Evolutionary conservation across 306 rosid genomes (phyloP), one percentile per base, ranked within the genome.

Genomic region (Vigna radiata): DNA sequence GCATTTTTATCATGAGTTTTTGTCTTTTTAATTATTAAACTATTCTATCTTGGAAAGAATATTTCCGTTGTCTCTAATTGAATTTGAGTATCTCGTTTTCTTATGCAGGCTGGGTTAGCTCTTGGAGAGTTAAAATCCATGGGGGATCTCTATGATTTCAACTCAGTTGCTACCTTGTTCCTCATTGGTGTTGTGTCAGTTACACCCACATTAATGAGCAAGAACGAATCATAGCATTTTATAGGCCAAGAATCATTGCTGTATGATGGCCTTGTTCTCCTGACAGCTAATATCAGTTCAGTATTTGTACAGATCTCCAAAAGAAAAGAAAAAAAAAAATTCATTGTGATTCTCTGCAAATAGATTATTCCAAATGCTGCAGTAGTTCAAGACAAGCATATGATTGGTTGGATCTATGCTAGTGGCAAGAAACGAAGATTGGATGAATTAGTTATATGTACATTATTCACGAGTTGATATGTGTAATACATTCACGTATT

Each of bases 71-170:
- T 23, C 13, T 17, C 21, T 62, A 64, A 36, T 49, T 75, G 44
- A 41, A 8, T 53, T 8, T 27, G 19, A 36, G 53, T 49, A 77
- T 37, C 74, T 19, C 11, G 7, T 53, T 68, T 70, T 72, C 16
- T 71, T 67, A 18, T 69, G 80, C 86, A 95, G 99, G 99, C 99
- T 33, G 99, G 99, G 73, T 70, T 95, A 65, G 86, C 97, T n/a
- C 97, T 95, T 43, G 99, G 97, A 79, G 97, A 95, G 68, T 80
- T 95, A 66, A 86, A 81, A 48, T 90, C 97, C 16, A 13, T 95
- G 36, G 92, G 94, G 10, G 97, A 95, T 85, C 97, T 95, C 46
- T 92, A 95, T 53, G 99, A 95, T 85, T 89, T 92, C 92, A 90
- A 90, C 79, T 95, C 99, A 43, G 81, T 92, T 41, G 99, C 99